phyloP scores from a whole-genome alignment of 2,329 filamentous ascomycete genomes.

The Sporothrix inflata region DNA sequence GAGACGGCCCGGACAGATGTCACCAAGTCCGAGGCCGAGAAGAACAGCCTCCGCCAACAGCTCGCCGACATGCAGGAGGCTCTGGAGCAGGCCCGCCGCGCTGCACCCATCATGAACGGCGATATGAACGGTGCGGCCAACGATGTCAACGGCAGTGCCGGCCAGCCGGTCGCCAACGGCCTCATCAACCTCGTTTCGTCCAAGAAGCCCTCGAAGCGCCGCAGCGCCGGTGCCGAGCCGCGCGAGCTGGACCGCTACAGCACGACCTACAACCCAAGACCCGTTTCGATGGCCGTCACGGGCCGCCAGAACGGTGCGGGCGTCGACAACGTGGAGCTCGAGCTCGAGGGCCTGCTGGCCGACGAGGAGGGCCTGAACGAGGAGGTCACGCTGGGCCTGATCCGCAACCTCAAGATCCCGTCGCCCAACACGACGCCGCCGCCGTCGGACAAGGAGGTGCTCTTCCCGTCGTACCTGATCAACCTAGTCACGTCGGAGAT shows the following conservation, averaged over 20 bases:
- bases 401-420: constrained; percentile 95
- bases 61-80: constrained; percentile 90
- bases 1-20: constrained; percentile 77
- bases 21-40: constrained; percentile 80
- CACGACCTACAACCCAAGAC: constrained; percentile 87
- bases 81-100: constrained; percentile 81
- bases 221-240: constrained; percentile 85
- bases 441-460: constrained; percentile 95
- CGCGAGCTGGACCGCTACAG: constrained; percentile 89
- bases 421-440: constrained; percentile 82
- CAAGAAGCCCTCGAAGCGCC: constrained; percentile 87
- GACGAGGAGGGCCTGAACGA: constrained; percentile 97
- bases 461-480: constrained; percentile 98
- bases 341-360: constrained; percentile 89
- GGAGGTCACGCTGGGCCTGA: constrained; percentile 94
- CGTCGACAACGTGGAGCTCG: constrained; percentile 89
- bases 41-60: constrained; percentile 81
- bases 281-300: constrained; percentile 91
- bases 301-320: constrained; percentile 69
- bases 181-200: constrained; percentile 96
- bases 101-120: constrained; percentile 70
- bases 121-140: constrained; percentile 47
- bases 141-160: constrained; percentile 38
- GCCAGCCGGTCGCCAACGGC: constrained; percentile 64
- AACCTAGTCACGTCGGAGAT: constrained; percentile 99